A percentile compares a stretch with the other conserved stretches of the same genome.
Conservation (phyloP, 1,139 yeast genomes). For the Sugiyamaella pinicola region DNA sequence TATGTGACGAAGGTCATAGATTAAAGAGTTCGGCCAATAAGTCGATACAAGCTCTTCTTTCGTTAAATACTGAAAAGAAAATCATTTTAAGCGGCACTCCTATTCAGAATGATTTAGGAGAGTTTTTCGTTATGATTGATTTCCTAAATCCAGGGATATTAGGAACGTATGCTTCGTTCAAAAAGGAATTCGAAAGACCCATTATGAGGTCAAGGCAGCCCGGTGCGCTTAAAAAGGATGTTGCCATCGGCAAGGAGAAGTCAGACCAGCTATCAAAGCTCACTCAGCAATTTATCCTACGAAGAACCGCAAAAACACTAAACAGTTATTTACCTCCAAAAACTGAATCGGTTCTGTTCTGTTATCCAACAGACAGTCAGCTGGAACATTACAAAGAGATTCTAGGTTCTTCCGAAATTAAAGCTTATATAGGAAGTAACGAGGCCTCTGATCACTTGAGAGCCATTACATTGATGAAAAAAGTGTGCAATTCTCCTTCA, state of each 20-base stretch:
- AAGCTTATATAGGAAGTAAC: conserved; percentile 39
- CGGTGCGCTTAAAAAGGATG: conserved; percentile 56
- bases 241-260: conserved; percentile 60
- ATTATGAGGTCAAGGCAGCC: conserved; percentile 74
- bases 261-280: conserved; percentile 62
- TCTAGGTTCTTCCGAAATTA: conserved; percentile 22
- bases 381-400: conserved; percentile 49
- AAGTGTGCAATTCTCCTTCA: conserved; percentile 82
- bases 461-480: conserved; percentile 72
- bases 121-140: conserved; percentile 77
- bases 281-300: conserved; percentile 67
- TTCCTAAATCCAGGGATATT: conserved; percentile 83
- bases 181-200: conserved; percentile 67
- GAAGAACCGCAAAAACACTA: conserved; percentile 74
- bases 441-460: conserved; percentile 56
- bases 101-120: conserved; percentile 85
- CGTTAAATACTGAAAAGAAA: conserved; percentile 57
- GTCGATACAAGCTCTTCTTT: conserved; percentile 62
- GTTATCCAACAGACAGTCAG: conserved; percentile 72
- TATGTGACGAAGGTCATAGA: conserved; percentile 96
- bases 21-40: conserved; percentile 66
- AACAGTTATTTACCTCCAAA: conserved; percentile 70
- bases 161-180: conserved; percentile 66
- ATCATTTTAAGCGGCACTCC: conserved; percentile 89
- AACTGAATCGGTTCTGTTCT: conserved; percentile 77